Base-by-base conservation (phyloP, 2,329 filamentous ascomycete genomes). In the Fusarium nodosum region DNA sequence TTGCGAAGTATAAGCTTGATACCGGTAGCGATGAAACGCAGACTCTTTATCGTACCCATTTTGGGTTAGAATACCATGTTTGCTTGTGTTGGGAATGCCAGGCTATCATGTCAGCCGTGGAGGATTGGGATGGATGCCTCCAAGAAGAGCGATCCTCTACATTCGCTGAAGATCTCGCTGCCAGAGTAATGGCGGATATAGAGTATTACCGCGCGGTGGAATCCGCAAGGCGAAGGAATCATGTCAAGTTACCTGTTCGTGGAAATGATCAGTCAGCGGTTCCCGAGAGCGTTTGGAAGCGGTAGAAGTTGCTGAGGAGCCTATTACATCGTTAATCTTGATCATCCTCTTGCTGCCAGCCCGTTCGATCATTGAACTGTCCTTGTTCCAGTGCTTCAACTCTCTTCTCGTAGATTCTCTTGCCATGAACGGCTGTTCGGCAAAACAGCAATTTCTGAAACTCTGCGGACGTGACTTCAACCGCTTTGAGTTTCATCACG, bases 81-180 rank as follows among this genome's bases (percentile, higher is more conserved):
- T 72, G 67, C 22, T 42, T 72, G 22, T 72, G 69, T 38, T 72
- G 70, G 69, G 70, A 72, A 33, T 72, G 70, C 9, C 69, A 72
- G 56, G 64, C 60, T 13, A 60, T 72, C 1, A 44, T 53, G 30
- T 72, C 70, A 7, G 69, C 67, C 4, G 33, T 72, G 2, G 64
- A 71, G 28, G 60, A 38, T 18, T 44, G 34, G 3, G 57, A 68
- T n/a, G 54, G 18, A 3, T 18, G 33, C 12, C 28, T 64, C 9
- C 45, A 16, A 11, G 31, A 55, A 22, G 16, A n/a, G 7, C 28
- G 10, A 3, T 28, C 38, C 18, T 34, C 30, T 5, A 31, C 16
- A 0, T 42, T 71, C 31, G 33, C 47, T 2, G 38, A 38, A 13
- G 38, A 39, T 13, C 41, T 71, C 5, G 31, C 60, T 4, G 26